Evolutionary conservation across 1,284 basidiomycete species (phyloP), one percentile per base, ranked within the genome.

Genomic region (Ustilago sp.): DNA sequence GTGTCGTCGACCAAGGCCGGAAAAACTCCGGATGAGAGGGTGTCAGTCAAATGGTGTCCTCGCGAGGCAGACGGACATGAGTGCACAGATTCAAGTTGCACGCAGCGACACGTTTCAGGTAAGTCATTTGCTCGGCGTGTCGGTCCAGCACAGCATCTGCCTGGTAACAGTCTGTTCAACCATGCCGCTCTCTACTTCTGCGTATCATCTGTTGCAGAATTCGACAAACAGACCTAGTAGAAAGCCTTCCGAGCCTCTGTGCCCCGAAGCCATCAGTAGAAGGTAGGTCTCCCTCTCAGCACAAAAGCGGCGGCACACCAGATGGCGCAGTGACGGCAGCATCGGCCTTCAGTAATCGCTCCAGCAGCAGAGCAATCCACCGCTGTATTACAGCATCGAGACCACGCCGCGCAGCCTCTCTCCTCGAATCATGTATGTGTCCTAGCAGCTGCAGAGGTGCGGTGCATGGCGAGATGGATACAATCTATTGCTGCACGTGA

Each of bases 11-110:
- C 34, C 5, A 28, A 53, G 13, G 38, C 13, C 23, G 58, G 32
- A 5, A 54, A 19, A 8, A 32, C 48, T 32, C 31, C 48, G 7
- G 28, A 50, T 17, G 64, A 63, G 39, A 57, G 70, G 54, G 41
- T 48, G 41, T 59, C 60, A 31, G 54, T 73, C 15, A 64, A 67
- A 15, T 73, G 70, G 70, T 73, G 70, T 61, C 51, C 70, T 3
- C 60, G 65, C 32, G 65, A 73, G 28, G 70, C 70, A n/a, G 64
- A 64, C 34, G 70, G 70, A 12, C 45, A 45, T 11, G 41, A 61
- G 1, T 73, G 70, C 31, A 28, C 41, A 19, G 64, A 68, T 43
- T 9, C 19, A 0, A 31, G 45, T 9, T 73, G 70, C 41, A 35
- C 53, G 28, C 70, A 73, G 45, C 57, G 64, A 1, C 70, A 73